Conservation (phyloP, 441 rosid genomes). For the Eutrema salsugineum region DNA sequence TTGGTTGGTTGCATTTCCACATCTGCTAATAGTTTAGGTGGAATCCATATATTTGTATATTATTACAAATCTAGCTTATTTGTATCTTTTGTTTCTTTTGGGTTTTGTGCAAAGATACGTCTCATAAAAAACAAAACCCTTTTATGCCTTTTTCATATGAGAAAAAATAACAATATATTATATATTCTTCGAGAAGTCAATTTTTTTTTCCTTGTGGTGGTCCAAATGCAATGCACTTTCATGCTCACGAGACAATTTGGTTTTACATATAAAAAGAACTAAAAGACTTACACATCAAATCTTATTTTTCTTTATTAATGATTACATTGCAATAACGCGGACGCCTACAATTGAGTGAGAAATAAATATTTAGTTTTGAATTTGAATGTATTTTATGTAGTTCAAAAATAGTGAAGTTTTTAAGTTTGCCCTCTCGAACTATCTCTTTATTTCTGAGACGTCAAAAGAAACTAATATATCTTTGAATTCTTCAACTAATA, state of each 20-base stretch:
- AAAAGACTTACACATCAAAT: not conserved
- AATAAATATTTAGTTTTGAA: not conserved
- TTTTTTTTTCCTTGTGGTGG: not conserved
- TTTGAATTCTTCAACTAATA: not conserved
- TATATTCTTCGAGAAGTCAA: not conserved
- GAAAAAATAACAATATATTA: not conserved
- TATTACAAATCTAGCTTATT: not conserved
- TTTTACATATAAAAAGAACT: not conserved
- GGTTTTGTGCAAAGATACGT: slow-evolving; percentile 27
- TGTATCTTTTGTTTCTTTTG: not conserved
- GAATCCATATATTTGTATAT: not conserved
- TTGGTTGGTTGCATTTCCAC: not conserved
- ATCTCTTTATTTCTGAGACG: not conserved
- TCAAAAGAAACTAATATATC: not conserved
- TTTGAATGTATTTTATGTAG: not conserved
- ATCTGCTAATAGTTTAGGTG: not conserved
- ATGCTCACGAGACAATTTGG: not conserved
- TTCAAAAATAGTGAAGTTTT: not conserved
- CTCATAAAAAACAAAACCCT: slow-evolving; percentile 5
- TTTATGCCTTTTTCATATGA: not conserved
- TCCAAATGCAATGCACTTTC: slow-evolving; percentile 3
- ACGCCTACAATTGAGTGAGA: not conserved
- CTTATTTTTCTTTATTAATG: not conserved
- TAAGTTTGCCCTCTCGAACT: not conserved
- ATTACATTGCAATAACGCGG: not conserved